Evolutionary conservation across 1,284 basidiomycete genomes (phyloP), one percentile per base, ranked within the genome.

Genomic region (Heterobasidion irregulare): DNA sequence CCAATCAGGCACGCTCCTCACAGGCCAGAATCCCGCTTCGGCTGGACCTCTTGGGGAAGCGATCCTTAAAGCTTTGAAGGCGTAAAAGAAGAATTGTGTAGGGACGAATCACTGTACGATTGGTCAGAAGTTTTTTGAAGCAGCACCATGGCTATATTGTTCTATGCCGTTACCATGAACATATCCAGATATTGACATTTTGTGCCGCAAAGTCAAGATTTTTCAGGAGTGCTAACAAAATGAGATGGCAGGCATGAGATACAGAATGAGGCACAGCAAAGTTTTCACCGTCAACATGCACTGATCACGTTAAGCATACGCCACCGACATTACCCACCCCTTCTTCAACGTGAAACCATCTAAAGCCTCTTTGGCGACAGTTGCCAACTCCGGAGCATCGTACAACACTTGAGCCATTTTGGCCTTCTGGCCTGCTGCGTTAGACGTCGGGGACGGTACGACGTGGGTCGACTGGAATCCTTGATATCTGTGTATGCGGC

Each of bases 271-370:
- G 6, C 26, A 8, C n/a, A 41, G 38, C 38, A 41, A 41, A 41
- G 26, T 26, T 26, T 41, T 41, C 38, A 41, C 38, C n/a, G 38
- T 10, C 38, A n/a, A n/a, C 38, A 41, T n/a, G n/a, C 10, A 12
- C 38, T 10, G 10, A 41, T 41, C n/a, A 41, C n/a, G 64, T 80
- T 72, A 87, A 64, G 84, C 80, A 70, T 82, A 89, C 53, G 75
- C 77, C 56, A 93, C 89, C 53, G 77, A 77, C 88, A 93, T 91
- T 58, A 79, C 72, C 84, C 88, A 90, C 47, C 82, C 87, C 63
- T 87, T 86, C 72, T 91, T 90, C 58, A 94, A 72, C 41, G 84
- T 78, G 68, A 92, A 92, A 53, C 84, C 85, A 66, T 92, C 79
- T 59, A 94, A 67, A 7, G 86, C 89, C 55, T 86, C 81, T 72